Evolutionary conservation across 805 yeast genomes (phyloP), one percentile per base, ranked within the genome.

Genomic region (Danielia reshetovae): DNA sequence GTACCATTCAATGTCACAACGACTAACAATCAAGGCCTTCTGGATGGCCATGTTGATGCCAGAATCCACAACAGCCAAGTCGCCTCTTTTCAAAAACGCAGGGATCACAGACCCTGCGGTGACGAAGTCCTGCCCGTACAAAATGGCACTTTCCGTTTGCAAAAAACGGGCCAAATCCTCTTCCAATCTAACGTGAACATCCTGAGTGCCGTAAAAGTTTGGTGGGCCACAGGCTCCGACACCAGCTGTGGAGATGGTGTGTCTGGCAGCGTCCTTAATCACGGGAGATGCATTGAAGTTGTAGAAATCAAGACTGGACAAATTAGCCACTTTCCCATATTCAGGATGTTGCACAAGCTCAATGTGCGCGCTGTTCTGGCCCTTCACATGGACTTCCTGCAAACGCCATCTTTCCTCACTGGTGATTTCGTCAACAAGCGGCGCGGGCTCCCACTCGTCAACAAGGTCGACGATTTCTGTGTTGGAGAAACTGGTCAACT

Each of bases 201-300:
- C 96, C 60, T 88, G 96, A 40, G 88, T 84, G 42, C 98, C 98
- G 59, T 89, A 93, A 52, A 93, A 93, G 37, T 95, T 95, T 27
- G 97, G 95, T 4, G 98, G 97, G 26, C 97, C 96, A 68, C 98
- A 93, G 1, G 97, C 90, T 45, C 98, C 98, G 33, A 93, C 97
- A 55, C 98, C 98, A 39, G 83, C 78, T 38, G 70, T 68, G 30
- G 68, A 67, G 41, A 93, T 78, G 15, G 77, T 70, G 19, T 65
- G 56, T 34, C 75, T 70, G 4, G 88, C 87, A 9, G 68, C 72
- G 14, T 67, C 57, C 34, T 65, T 65, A 25, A 87, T 67, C 11
- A 43, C 55, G 14, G 60, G 59, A 46, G 74, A 61, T 22, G 60
- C 59, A 32, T 81, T 74, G 54, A 87, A 62, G 48, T 79, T 74